Evolutionary conservation across 1,284 basidiomycete genomes (phyloP).

Genomic region (Neolentinus lepideus): DNA sequence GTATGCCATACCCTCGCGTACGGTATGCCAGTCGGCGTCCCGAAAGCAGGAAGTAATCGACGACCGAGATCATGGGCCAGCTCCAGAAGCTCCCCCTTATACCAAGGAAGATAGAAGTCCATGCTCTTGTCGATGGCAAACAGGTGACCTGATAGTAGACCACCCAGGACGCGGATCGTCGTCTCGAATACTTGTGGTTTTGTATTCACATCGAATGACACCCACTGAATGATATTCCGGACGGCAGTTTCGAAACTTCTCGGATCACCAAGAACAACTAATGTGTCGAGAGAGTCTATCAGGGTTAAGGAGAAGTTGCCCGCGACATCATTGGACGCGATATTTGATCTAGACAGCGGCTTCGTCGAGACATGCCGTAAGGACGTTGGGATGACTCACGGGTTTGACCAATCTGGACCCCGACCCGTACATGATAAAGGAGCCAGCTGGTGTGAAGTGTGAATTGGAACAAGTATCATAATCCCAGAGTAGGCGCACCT

Average conservation of each 20-base stretch:
- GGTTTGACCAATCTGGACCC: constrained; percentile 75
- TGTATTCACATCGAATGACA: constrained; percentile 84
- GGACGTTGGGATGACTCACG: constrained; percentile 40
- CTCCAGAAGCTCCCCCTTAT: constrained; percentile 65
- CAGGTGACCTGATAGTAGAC: constrained; percentile 80
- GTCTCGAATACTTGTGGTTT: constrained; percentile 91
- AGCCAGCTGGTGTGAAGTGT: constrained; percentile 45
- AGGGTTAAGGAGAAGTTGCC: constrained; percentile 84
- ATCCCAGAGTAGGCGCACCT: constrained; percentile 35
- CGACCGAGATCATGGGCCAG: constrained; percentile 83
- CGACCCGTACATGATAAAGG: constrained; percentile 81
- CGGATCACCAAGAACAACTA: constrained; percentile 71
- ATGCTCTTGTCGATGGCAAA: constrained; percentile 62
- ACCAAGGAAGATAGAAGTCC: constrained; percentile 72
- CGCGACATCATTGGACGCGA: constrained; percentile 76
- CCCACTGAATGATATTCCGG: constrained; percentile 65
- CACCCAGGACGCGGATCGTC: constrained; percentile 85
- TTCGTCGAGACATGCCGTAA: constrained; percentile 5
- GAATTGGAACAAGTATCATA: neutral
- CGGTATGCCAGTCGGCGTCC: constrained; percentile 83
- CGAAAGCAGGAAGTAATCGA: constrained; percentile 82
- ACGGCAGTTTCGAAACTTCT: constrained; percentile 72
- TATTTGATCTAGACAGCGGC: constrained; percentile 13
- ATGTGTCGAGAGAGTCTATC: constrained; percentile 76
- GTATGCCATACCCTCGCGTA: constrained; percentile 68